Percentiles rank a stretch among this genome's conserved stretches.
Conservation (phyloP, 176 grass and related monocot genomes). For the Alloteropsis semialata region DNA sequence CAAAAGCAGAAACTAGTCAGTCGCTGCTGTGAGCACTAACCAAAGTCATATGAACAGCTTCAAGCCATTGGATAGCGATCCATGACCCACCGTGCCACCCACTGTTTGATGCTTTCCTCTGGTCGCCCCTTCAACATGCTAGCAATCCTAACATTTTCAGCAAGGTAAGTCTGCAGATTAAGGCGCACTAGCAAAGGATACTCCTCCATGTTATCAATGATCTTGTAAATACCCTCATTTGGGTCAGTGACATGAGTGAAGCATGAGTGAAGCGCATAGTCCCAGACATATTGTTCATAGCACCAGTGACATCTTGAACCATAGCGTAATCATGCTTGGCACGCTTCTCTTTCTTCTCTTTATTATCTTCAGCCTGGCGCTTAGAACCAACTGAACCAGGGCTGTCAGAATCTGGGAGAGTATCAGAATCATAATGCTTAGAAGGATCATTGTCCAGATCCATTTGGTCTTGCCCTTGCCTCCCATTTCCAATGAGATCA, state of each 20-base stretch:
- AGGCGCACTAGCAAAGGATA: neutral
- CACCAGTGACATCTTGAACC: neutral
- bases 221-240: neutral
- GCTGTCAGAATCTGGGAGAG: neutral
- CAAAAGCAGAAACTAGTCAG: neutral
- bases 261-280: too few relatives aligned
- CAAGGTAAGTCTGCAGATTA: neutral
- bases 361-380: neutral
- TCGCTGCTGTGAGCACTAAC: too few relatives aligned
- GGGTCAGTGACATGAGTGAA: neutral
- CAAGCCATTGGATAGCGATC: neutral
- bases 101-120: neutral
- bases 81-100: neutral
- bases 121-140: neutral
- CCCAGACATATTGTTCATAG: neutral
- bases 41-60: too few relatives aligned
- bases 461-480: neutral
- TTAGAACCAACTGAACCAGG: neutral
- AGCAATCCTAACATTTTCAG: neutral
- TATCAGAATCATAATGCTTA: conserved; percentile 1
- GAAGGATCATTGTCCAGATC: neutral
- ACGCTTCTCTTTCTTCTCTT: neutral
- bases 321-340: neutral
- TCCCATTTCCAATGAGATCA: neutral
- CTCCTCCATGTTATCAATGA: neutral